Conservation (phyloP, 75 land plant genomes). For the Pinus albicaulis region DNA sequence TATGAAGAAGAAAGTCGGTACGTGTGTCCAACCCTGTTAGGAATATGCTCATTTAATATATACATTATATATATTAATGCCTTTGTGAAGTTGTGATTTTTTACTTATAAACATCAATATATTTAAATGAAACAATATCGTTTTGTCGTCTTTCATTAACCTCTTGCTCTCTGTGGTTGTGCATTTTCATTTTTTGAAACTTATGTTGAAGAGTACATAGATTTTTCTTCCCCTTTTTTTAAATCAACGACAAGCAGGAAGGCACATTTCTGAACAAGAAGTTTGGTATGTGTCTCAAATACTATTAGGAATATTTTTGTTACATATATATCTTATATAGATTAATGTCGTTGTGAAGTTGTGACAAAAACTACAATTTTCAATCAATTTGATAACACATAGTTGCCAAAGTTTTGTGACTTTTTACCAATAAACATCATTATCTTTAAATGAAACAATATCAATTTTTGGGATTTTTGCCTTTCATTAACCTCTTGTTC, state of each 20-base stretch:
- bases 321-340: not conserved
- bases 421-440: not conserved
- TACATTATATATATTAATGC: not conserved
- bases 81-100: not conserved
- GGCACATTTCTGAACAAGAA: slow-evolving; percentile 54
- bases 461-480: not conserved
- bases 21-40: slow-evolving; percentile 6
- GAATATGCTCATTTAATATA: not conserved
- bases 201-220: too few species aligned
- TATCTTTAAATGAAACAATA: not conserved
- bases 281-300: slow-evolving; percentile 31
- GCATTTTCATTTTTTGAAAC: too few species aligned
- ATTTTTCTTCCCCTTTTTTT: too few species aligned
- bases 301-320: not conserved
- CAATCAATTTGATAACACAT: not conserved
- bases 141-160: too few species aligned
- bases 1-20: slow-evolving; percentile 52
- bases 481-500: not conserved
- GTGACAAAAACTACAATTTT: not conserved
- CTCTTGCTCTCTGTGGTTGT: too few species aligned
- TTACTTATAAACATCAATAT: not conserved
- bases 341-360: not conserved
- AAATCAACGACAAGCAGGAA: slow-evolving; percentile 64
- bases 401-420: not conserved
- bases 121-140: not conserved